Base-by-base conservation (phyloP, 495 filamentous ascomycete species). In the Aspergillus ostianus region DNA sequence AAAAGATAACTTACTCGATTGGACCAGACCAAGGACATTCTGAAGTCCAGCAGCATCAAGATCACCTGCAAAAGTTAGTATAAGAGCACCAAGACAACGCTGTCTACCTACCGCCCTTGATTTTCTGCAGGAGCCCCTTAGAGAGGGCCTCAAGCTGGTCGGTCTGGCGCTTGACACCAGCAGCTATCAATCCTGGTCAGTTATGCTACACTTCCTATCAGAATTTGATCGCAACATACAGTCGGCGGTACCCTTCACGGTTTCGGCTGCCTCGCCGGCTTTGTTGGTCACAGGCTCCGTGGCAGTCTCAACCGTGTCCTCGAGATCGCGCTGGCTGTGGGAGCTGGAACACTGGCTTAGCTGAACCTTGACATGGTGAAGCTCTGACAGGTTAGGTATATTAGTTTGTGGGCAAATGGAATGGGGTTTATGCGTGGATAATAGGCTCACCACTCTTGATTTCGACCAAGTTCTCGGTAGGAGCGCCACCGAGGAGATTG, bases 61-160 rank as follows among this genome's bases (percentile, higher is more conserved):
- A 30, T 23, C 53, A 47, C 36, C 57, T 57, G 45, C 0, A 26
- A 50, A 30, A 9, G 9, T 56, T 44, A 56, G 59, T 32, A 4
- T 41, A 19, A 2, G 51, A 41, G 12, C 36, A 41, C 12, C 15
- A 10, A 41, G 36, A 41, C 3, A 41, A 41, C n/a, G 2, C 29
- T 21, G 32, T 13, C 21, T 30, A 51, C 62, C 60, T 54, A 59
- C 66, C 63, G 36, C 36, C 51, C 56, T 66, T 53, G 41, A 63
- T 26, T 19, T 59, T 47, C 41, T 6, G 13, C 36, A 65, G 46
- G 44, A 68, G 57, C 29, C 18, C 56, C 2, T 36, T 1, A n/a
- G 62, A 48, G 36, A 64, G 50, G 36, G 2, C n/a, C 10, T 29
- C 23, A n/a, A 67, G 30, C 56, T 56, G 32, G 12, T 51, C 51